phyloP scores from a whole-genome alignment of 2,329 filamentous ascomycete species.

The Xylaria sp. region DNA sequence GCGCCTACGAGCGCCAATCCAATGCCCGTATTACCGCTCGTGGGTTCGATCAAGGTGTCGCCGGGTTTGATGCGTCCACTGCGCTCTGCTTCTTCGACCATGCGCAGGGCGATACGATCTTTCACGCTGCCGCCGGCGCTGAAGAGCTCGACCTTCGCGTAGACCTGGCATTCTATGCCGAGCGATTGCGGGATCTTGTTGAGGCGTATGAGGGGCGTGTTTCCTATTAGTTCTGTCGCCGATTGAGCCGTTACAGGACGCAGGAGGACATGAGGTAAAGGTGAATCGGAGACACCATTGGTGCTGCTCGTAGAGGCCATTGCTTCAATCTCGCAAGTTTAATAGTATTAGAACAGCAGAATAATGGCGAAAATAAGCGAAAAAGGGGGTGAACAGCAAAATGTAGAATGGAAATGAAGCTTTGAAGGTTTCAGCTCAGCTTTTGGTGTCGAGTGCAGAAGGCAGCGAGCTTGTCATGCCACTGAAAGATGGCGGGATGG shows the following conservation, averaged over 20 bases:
- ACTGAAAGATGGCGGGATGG: slow-evolving; percentile 8
- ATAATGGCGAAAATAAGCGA: background rate
- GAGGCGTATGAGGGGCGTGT: slow-evolving; percentile 91
- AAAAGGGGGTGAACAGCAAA: background rate
- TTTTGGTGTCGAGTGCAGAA: background rate
- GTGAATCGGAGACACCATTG: slow-evolving; percentile 26
- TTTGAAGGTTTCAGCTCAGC: too few relatives aligned
- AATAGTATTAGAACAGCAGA: background rate
- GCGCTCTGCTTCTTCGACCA: slow-evolving; percentile 95
- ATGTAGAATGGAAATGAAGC: background rate
- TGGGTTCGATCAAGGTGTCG: slow-evolving; percentile 96
- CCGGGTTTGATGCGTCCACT: slow-evolving; percentile 94
- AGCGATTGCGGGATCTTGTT: slow-evolving; percentile 92
- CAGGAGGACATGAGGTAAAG: slow-evolving; percentile 37
- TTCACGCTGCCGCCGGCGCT: slow-evolving; percentile 94
- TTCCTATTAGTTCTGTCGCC: slow-evolving; percentile 88
- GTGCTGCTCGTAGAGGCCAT: slow-evolving; percentile 29
- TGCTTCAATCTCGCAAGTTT: background rate
- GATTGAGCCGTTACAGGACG: slow-evolving; percentile 53
- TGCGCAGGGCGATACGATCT: slow-evolving; percentile 92
- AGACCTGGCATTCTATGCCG: slow-evolving; percentile 86
- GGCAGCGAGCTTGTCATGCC: slow-evolving; percentile 3
- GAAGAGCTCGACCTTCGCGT: slow-evolving; percentile 91
- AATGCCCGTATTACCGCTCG: slow-evolving; percentile 97
- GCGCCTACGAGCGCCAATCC: slow-evolving; percentile 92